Evolutionary conservation across 2,329 filamentous ascomycete species (phyloP), one percentile per base, ranked within the genome.

Genomic region (Colletotrichum tabaci): DNA sequence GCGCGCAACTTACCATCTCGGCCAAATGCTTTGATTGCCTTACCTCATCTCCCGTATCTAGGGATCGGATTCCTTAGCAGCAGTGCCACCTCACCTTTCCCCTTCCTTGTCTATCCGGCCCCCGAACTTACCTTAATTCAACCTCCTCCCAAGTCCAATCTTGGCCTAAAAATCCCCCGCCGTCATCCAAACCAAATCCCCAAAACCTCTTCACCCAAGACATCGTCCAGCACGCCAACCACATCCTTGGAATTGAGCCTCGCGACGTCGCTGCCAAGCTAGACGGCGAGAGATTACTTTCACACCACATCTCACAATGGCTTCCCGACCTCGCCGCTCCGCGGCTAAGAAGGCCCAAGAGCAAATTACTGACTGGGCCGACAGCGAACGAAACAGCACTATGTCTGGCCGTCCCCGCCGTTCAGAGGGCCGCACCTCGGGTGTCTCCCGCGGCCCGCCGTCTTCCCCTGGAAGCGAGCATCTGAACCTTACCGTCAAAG

Each of bases 401-500:
- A 88, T 89, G 86, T 86, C 87, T 61, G 84, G 82, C 71, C 79
- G 81, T 72, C 84, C 87, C 66, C 84, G 87, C 77, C 84, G 87
- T 75, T 85, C 85, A 62, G 85, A 74, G 81, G 67, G 85, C 76
- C 84, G 86, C 77, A 81, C 79, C 75, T 83, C 80, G 73, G 83
- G 80, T 69, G 79, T 82, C 50, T 82, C 83, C 56, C 83, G 85
- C 77, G 85, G 84, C 71, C 82, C 82, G 73, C 83, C 82, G 21
- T 84, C 82, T 12, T 87, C 85, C 30, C 83, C 85, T 66, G 77
- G 79, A 71, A 81, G 81, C 75, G 84, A 84, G 74, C 86, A 88
- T 78, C 83, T 81, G 75, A 85, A 82, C 77, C 79, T 89, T 53
- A 88, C 85, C 67, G 85, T 88, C 75, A 89, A 88, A 78, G 81